phyloP scores from a whole-genome alignment of 202 grass and related monocot genomes.

The Digitaria exilis region DNA sequence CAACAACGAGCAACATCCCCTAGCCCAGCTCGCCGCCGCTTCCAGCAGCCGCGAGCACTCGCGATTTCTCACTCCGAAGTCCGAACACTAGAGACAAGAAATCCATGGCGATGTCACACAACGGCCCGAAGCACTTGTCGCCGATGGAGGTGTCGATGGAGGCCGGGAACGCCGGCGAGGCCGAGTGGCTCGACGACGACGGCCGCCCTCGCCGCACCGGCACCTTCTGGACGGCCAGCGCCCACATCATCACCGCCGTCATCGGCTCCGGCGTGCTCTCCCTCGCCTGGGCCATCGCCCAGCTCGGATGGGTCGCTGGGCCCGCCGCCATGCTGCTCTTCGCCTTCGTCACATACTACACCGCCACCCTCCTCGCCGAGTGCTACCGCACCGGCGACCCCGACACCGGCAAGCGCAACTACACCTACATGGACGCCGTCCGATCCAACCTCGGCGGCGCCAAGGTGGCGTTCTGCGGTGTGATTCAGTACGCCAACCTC shows the following conservation, averaged over 20 bases:
- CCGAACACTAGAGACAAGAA: too few species aligned
- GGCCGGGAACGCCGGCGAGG: constrained; percentile 22
- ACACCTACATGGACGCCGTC: constrained; percentile 66
- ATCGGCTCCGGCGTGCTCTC: constrained; percentile 68
- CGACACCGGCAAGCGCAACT: constrained; percentile 42
- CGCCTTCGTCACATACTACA: constrained; percentile 58
- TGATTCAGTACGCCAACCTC: constrained; percentile 56
- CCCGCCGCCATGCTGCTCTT: constrained; percentile 52
- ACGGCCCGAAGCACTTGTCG: neutral
- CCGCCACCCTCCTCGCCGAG: constrained; percentile 49
- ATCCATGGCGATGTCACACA: neutral
- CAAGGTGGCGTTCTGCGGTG: constrained; percentile 46
- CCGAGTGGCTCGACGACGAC: constrained; percentile 44
- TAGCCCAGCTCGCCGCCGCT: neutral
- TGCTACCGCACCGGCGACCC: constrained; percentile 58
- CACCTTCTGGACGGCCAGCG: constrained; percentile 58
- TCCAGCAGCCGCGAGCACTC: too few species aligned
- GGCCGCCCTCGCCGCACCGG: constrained; percentile 41
- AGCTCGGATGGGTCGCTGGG: constrained; percentile 68
- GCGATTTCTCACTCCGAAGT: too few species aligned
- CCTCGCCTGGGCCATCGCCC: constrained; percentile 60
- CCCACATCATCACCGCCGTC: constrained; percentile 63
- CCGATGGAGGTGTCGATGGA: constrained; percentile 45
- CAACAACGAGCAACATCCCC: neutral
- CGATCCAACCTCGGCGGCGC: constrained; percentile 52